Base-by-base conservation (phyloP, 306 rosid species). In the Rosa chinensis region DNA sequence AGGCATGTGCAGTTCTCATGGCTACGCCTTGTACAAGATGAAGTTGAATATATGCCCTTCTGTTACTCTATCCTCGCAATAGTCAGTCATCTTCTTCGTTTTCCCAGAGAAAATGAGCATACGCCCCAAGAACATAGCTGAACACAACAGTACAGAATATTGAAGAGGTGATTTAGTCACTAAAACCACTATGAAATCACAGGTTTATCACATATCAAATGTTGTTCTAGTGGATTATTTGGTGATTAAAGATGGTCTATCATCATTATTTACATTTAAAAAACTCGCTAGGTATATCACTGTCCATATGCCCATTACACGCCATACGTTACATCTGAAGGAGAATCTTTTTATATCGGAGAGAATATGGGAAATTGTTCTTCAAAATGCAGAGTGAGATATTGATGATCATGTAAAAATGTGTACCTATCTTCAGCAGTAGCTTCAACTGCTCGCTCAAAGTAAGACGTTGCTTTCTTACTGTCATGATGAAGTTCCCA, bases 21-120 rank as follows among this genome's bases (percentile, higher is more conserved):
- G 74, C 49, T 80, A 53, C 77, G 52, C 80, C 86, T 68, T 50
- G 80, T 50, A 73, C 67, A 56, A 68, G 52, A 79, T 78, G 79
- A 61, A 32, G 70, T 47, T 74, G 56, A 73, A 50, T 63, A 32
- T 48, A n/a, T 20, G 77, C 62, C 20, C 73, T 72, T 79, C 72
- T 78, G 77, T 80, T 13, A 37, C 70, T 58, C 43, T 66, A 40
- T 87, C 86, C 70, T 82, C 84, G 28, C 45, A 39, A 67, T 18
- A 17, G 48, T 40, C 72, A 8, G 79, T 81, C 92, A 2, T 76
- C 89, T 28, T 87, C 96, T 21, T 85, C 97, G 4, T 45, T 79
- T 82, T 92, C 94, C 99, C 98, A 91, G 55, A 95, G 97, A 84
- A 95, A 92, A 77, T 77, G 75, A 66, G 96, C 91, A 77, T 95